Conservation (phyloP, 1,284 basidiomycete species). For the Tilletia horrida region DNA sequence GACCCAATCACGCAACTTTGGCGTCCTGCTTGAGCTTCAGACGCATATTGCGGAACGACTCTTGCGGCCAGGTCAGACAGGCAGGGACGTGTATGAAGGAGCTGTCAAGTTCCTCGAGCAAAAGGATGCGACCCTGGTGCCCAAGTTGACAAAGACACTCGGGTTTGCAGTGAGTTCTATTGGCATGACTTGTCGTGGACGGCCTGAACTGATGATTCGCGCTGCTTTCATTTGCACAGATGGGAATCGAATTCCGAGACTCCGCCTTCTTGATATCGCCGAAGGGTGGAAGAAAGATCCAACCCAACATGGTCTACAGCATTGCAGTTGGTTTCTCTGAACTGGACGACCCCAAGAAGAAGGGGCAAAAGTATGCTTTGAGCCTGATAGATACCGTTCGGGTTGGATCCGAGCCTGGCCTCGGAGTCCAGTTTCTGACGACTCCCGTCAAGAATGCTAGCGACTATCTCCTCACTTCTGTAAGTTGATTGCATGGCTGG, state of each 20-base stretch:
- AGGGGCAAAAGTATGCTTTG: slow-evolving; percentile 80
- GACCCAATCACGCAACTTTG: slow-evolving; percentile 84
- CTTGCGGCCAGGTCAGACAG: slow-evolving; percentile 74
- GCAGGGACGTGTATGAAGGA: slow-evolving; percentile 76
- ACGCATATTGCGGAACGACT: slow-evolving; percentile 67
- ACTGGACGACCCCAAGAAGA: slow-evolving; percentile 64
- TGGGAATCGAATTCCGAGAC: slow-evolving; percentile 79
- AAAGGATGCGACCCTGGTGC: slow-evolving; percentile 77
- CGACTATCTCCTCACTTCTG: slow-evolving; percentile 5
- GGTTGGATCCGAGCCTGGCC: slow-evolving; percentile 63
- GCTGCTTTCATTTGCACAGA: slow-evolving; percentile 17
- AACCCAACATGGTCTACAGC: slow-evolving; percentile 79
- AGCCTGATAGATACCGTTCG: slow-evolving; percentile 85
- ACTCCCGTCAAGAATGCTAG: slow-evolving; percentile 61
- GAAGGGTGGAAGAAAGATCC: slow-evolving; percentile 73
- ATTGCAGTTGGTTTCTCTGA: slow-evolving; percentile 80
- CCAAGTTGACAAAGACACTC: slow-evolving; percentile 79
- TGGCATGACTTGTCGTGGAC: not conserved
- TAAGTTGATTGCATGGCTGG: not conserved
- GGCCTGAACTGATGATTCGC: not conserved
- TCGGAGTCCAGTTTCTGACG: slow-evolving; percentile 66
- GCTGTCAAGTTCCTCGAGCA: slow-evolving; percentile 71
- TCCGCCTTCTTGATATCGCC: slow-evolving; percentile 74
- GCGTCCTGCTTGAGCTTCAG: slow-evolving; percentile 74
- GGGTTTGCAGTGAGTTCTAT: slow-evolving; percentile 72